Evolutionary conservation across 2,329 filamentous ascomycete genomes (phyloP).

Genomic region (Aphanoascus verrucosus): DNA sequence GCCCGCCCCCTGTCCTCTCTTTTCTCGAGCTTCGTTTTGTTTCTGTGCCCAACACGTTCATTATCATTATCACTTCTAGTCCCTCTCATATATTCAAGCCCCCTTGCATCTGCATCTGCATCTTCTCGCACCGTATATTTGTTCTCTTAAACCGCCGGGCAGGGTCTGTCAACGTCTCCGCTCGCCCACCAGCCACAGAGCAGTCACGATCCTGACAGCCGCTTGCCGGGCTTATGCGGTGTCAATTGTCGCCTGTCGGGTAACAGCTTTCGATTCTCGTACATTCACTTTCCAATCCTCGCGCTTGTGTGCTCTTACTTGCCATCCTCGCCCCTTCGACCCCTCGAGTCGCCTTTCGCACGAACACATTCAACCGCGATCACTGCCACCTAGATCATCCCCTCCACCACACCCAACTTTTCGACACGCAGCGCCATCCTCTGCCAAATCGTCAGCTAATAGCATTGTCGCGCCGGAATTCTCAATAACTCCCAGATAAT

Average conservation of each 20-base stretch:
- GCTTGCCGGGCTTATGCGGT: slow-evolving; percentile 21
- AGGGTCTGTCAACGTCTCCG: slow-evolving; percentile 4
- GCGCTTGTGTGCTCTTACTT: background rate
- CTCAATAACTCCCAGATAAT: too few relatives aligned
- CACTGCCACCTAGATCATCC: too few relatives aligned
- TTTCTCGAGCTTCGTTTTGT: slow-evolving; percentile 8
- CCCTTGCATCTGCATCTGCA: background rate
- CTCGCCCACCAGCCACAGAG: slow-evolving; percentile 8
- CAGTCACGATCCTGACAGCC: slow-evolving; percentile 14
- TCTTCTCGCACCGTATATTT: slow-evolving; percentile 16
- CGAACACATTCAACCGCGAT: background rate
- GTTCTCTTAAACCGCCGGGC: slow-evolving; percentile 19
- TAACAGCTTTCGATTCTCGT: slow-evolving; percentile 1
- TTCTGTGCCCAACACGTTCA: slow-evolving; percentile 2
- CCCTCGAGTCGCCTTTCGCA: background rate
- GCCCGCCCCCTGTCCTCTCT: background rate
- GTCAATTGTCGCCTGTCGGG: slow-evolving; percentile 13
- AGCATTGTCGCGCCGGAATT: too few relatives aligned
- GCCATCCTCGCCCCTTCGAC: background rate
- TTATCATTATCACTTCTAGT: background rate
- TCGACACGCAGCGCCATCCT: too few relatives aligned
- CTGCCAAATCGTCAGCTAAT: too few relatives aligned
- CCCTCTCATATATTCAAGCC: background rate
- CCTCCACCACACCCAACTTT: too few relatives aligned
- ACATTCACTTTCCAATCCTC: background rate